Evolutionary conservation across 805 yeast genomes (phyloP).

Genomic region (Torulaspora delbrueckii): DNA sequence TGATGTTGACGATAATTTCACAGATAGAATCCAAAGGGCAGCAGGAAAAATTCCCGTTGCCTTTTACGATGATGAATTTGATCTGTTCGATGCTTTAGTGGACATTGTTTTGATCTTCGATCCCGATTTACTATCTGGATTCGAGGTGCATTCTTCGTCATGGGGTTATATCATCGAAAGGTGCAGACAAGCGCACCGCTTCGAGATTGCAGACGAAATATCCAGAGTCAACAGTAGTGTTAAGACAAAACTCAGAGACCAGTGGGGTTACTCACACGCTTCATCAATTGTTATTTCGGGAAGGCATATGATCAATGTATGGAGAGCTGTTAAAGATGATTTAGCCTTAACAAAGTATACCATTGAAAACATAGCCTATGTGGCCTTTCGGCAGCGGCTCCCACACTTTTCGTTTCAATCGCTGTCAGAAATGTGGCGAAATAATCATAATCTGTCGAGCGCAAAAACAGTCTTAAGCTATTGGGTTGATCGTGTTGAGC

Average conservation of each 20-base stretch:
- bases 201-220: conserved; percentile 53
- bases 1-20: conserved; percentile 4
- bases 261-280: conserved; percentile 81
- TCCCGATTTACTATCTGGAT: conserved; percentile 86
- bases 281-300: conserved; percentile 68
- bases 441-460: conserved; percentile 22
- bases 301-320: conserved; percentile 75
- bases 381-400: conserved; percentile 58
- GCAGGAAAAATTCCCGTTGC: conserved; percentile 34
- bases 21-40: conserved; percentile 12
- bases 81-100: conserved; percentile 52
- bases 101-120: conserved; percentile 58
- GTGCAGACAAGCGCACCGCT: conserved; percentile 40
- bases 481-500: conserved; percentile 42
- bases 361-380: conserved; percentile 69
- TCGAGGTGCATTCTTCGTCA: conserved; percentile 69
- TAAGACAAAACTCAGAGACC: conserved; percentile 53
- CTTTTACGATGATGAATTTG: conserved; percentile 49
- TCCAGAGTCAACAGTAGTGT: conserved; percentile 53
- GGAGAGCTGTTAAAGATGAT: conserved; percentile 71
- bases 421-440: conserved; percentile 46
- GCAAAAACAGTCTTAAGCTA: conserved; percentile 44
- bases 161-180: conserved; percentile 90
- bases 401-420: conserved; percentile 54
- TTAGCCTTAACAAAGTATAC: conserved; percentile 62